Percentiles rank a stretch among this genome's conserved stretches.
phyloP scores from a whole-genome alignment of 305 asterid genomes.

The Caryopteris hybrid region DNA sequence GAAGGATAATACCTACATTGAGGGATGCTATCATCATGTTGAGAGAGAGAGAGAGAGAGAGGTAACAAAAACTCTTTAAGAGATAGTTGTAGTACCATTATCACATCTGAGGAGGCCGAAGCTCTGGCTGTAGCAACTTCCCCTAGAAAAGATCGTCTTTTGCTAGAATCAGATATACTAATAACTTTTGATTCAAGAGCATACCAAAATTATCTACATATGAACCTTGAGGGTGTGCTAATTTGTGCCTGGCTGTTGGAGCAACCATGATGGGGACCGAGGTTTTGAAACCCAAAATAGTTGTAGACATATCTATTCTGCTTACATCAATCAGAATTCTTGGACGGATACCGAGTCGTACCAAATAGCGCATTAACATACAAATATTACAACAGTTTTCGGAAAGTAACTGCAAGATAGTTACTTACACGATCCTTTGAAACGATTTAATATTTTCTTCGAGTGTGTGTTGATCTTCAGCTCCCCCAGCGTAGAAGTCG shows the following conservation, averaged over 20 bases:
- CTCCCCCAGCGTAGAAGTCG: constrained; percentile 60
- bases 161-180: neutral
- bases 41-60: no score
- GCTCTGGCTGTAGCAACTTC: constrained; percentile 74
- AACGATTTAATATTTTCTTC: constrained; percentile 52
- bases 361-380: constrained; percentile 1
- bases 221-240: constrained; percentile 65
- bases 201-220: neutral
- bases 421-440: constrained; percentile 41
- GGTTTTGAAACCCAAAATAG: constrained; percentile 45
- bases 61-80: neutral
- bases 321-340: constrained; percentile 53
- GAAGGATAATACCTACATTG: constrained; percentile 48
- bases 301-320: constrained; percentile 45
- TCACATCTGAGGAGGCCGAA: constrained; percentile 48
- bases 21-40: constrained; percentile 1
- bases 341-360: constrained; percentile 41
- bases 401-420: neutral
- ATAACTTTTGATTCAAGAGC: neutral
- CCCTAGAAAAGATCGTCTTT: constrained; percentile 31
- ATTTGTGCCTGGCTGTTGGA: constrained; percentile 49
- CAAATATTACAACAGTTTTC: neutral
- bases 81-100: constrained; percentile 49
- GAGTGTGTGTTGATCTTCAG: constrained; percentile 66
- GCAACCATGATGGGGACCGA: constrained; percentile 60